phyloP scores from a whole-genome alignment of 2,329 filamentous ascomycete species.

The Colletotrichum sp. region DNA sequence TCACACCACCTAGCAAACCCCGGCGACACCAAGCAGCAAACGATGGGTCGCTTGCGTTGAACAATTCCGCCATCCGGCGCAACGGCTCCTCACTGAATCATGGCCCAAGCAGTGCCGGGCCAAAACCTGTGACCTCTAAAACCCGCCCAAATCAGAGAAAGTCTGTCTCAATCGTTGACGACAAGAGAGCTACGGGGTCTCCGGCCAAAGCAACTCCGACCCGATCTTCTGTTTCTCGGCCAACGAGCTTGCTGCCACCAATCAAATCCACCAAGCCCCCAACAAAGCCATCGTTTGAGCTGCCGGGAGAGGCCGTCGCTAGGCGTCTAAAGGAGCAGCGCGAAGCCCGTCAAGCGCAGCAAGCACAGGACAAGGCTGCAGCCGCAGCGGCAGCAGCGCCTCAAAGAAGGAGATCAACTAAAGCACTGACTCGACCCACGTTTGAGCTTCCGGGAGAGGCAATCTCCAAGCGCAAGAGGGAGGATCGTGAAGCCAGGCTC shows the following conservation, averaged over 20 bases:
- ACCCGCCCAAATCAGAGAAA: conserved; percentile 46
- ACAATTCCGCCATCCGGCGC: neutral
- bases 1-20: conserved; percentile 32
- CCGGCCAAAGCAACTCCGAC: conserved; percentile 22
- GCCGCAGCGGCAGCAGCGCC: conserved; percentile 35
- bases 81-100: conserved; percentile 18
- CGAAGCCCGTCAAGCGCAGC: conserved; percentile 56
- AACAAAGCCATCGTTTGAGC: conserved; percentile 63
- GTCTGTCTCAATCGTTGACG: conserved; percentile 36
- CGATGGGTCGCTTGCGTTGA: neutral
- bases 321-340: conserved; percentile 62
- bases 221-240: conserved; percentile 33
- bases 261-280: conserved; percentile 59
- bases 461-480: conserved; percentile 59
- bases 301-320: conserved; percentile 67
- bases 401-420: conserved; percentile 54
- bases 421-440: conserved; percentile 55
- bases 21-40: neutral
- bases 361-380: conserved; percentile 21
- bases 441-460: conserved; percentile 71
- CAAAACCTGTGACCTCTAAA: conserved; percentile 40
- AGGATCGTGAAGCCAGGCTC: conserved; percentile 61
- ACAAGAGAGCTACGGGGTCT: conserved; percentile 25
- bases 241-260: conserved; percentile 49
- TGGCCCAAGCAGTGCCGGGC: conserved; percentile 43